Conservation (phyloP, 768 basidiomycete genomes). For the Megacollybia marginata region DNA sequence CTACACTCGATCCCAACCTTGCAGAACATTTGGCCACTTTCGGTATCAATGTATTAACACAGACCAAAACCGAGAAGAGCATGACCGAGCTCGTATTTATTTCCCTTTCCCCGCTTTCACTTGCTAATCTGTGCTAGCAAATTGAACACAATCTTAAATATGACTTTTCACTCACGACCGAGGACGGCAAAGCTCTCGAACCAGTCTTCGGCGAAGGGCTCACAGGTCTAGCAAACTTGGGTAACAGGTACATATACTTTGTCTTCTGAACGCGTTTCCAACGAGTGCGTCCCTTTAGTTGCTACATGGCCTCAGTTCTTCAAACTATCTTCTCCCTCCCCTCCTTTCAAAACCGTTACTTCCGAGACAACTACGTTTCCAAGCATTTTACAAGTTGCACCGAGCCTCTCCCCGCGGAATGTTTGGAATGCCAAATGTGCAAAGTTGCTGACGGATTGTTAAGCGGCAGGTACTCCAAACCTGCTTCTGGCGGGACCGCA, state of each 20-base stretch:
- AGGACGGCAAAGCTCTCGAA: slow-evolving; percentile 80
- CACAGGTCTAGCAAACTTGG: slow-evolving; percentile 87
- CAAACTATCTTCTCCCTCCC: slow-evolving; percentile 82
- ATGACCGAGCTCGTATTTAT: slow-evolving; percentile 84
- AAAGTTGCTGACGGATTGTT: slow-evolving; percentile 91
- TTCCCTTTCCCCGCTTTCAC: not conserved
- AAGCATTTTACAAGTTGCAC: slow-evolving; percentile 57
- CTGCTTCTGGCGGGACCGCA: slow-evolving; percentile 23
- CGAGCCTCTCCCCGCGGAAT: slow-evolving; percentile 66
- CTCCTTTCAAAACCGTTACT: slow-evolving; percentile 70
- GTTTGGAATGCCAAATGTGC: slow-evolving; percentile 91
- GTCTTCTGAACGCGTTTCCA: not conserved
- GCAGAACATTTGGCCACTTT: slow-evolving; percentile 69
- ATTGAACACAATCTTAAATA: slow-evolving; percentile 94
- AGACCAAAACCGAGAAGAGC: slow-evolving; percentile 90
- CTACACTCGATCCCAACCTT: slow-evolving; percentile 71
- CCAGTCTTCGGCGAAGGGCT: slow-evolving; percentile 85
- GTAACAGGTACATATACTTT: slow-evolving; percentile 53
- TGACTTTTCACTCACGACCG: slow-evolving; percentile 85
- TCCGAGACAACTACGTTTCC: slow-evolving; percentile 14
- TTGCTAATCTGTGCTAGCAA: slow-evolving; percentile 43
- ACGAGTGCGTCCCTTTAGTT: slow-evolving; percentile 36
- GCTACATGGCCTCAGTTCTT: slow-evolving; percentile 94
- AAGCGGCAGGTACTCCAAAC: slow-evolving; percentile 83
- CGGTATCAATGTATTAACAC: slow-evolving; percentile 77